These are phyloP conservation scores for Isoetes engelmannii DNA, from an alignment of 83 land plant species.

Conservation along the genomic window DNA sequence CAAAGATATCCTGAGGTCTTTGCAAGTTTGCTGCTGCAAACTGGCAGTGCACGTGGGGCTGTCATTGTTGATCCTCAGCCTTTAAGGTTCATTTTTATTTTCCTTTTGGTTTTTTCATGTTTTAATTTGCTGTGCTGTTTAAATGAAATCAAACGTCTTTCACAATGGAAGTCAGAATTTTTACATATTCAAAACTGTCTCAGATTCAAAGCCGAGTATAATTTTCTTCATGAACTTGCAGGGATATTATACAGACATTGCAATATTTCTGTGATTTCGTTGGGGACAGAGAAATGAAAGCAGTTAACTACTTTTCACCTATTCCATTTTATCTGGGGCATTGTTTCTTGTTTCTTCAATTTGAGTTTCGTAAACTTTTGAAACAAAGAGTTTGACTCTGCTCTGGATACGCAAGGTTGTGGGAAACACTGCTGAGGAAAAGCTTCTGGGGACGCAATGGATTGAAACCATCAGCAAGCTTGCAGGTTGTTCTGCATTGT, in stretches of 20 bases:
- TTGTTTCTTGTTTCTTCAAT: too few relatives aligned
- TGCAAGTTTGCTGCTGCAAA: constrained; percentile 56
- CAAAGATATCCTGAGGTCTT: constrained; percentile 73
- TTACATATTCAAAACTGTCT: background rate
- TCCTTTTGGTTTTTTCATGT: background rate
- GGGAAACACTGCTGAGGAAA: constrained; percentile 66
- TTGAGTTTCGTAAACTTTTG: too few relatives aligned
- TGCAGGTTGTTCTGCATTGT: constrained; percentile 56
- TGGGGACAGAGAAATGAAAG: constrained; percentile 87
- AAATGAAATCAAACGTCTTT: too few relatives aligned
- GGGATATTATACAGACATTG: constrained; percentile 61
- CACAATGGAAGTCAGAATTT: too few relatives aligned
- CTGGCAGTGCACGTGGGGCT: constrained; percentile 72
- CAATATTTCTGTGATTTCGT: constrained; percentile 91
- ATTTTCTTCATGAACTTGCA: constrained; percentile 23
- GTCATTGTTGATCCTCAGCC: constrained; percentile 48
- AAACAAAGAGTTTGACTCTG: too few relatives aligned
- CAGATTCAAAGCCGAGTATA: background rate
- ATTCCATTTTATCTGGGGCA: background rate
- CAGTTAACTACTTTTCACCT: constrained; percentile 35
- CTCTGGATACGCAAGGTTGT: constrained; percentile 44
- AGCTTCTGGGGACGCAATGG: constrained; percentile 60
- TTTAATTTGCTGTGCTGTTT: too few relatives aligned
- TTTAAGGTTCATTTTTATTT: constrained; percentile 38
- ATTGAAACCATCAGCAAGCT: constrained; percentile 54